Evolutionary conservation across 345 rosid genomes (phyloP).

Genomic region (Garcia nutans): DNA sequence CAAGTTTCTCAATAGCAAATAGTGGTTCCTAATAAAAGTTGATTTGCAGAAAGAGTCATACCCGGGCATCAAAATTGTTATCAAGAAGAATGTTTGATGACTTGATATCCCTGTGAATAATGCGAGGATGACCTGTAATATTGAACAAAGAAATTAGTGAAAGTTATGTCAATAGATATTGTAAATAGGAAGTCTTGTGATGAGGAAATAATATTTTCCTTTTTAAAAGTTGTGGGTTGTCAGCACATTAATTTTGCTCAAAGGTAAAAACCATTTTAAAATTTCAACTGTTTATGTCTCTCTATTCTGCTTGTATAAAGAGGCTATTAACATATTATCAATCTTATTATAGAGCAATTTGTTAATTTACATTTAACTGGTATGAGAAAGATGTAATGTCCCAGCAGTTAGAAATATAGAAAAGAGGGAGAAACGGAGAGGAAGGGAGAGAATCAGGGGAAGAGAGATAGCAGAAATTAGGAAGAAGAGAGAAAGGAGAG

Average conservation of each 20-base stretch:
- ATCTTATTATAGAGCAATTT: neutral
- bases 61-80: constrained; percentile 84
- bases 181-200: neutral
- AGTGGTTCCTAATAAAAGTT: constrained; percentile 6
- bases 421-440: no score
- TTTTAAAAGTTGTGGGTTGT: neutral
- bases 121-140: constrained; percentile 89
- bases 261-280: neutral
- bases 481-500: no score
- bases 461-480: no score
- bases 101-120: constrained; percentile 96
- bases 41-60: constrained; percentile 32
- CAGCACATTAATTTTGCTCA: neutral
- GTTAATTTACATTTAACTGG: constrained; percentile 10
- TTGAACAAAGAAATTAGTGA: neutral
- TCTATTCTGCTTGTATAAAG: neutral
- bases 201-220: neutral
- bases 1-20: constrained; percentile 11
- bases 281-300: neutral
- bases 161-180: constrained; percentile 7
- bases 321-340: constrained; percentile 9
- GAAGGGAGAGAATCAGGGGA: no score
- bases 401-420: no score
- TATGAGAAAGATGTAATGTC: neutral
- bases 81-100: constrained; percentile 94